Base-by-base conservation (phyloP, 306 rosid species). In the Macrotyloma uniflorum region DNA sequence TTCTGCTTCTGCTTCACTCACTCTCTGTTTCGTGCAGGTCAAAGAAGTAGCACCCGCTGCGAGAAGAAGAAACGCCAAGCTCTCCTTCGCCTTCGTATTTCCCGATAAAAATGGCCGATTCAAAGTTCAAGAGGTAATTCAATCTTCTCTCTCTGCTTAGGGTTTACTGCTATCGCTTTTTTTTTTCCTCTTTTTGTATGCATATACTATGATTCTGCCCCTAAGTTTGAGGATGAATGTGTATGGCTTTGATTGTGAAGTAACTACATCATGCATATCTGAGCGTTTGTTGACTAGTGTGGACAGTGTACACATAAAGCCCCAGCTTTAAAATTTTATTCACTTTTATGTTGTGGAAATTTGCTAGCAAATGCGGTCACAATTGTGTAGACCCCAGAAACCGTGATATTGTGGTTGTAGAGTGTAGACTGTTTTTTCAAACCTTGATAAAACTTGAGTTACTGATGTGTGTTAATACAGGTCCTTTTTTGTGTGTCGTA, bases 11-110 rank as follows among this genome's bases (percentile, higher is more conserved):
- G 20, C 61, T 53, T 20, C 7, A 22, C 11, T 26, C 35, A 5
- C 65, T 58, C 65, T 1, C 38, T 58, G 4, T 26, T 38, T 69
- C 67, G 18, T 20, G 65, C 70, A 95, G 99, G 98, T 95, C 81
- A 89, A 95, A 85, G 98, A 95, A 89, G 96, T 95, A 54, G 98
- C 96, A 70, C 96, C 98, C 3, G 88, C 88, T 64, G 97, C 99
- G 23, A 86, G 99, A 85, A 88, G 93, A 83, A 92, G 95, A 85
- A 93, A 91, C 75, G 98, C 97, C 38, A 93, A 86, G 67, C 90
- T 95, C 30, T 95, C 99, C 0, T 95, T 95, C 72, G 95, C 98
- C 76, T 95, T 95, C 75, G 99, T 95, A 15, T 95, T 88, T 88
- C 99, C 98, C 15, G 98, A 93, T 78, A 95, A 91, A 86, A 85